Evolutionary conservation across 768 basidiomycete genomes (phyloP), one percentile per base, ranked within the genome.

Genomic region (Leccinum incarnatum): DNA sequence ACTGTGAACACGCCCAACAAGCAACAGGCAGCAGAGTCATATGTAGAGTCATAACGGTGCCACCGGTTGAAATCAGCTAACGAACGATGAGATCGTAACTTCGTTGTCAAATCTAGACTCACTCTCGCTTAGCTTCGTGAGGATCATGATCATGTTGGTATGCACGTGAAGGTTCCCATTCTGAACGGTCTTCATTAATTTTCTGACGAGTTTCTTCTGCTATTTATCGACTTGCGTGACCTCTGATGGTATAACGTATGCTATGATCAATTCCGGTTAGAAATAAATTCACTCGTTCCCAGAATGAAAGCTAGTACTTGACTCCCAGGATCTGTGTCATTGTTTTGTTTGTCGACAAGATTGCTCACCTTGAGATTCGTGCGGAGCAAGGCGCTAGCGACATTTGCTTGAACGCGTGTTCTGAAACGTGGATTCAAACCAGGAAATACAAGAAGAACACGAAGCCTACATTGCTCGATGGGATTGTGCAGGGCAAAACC

Each of bases 41-140:
- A 30, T 30, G 8, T 30, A 30, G 29, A 30, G 29, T 30, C 29
- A 30, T 30, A 30, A 30, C 29, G 29, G 29, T 30, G 29, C 29
- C 29, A 30, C 29, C 62, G 60, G 23, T 68, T 58, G 1, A 4
- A 19, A 11, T 0, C 3, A 29, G 52, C 29, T 30, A 30, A 30
- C 9, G 29, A 30, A 30, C 29, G 29, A 15, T 67, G 29, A 30
- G 29, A 30, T 30, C 88, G 62, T 58, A 95, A 95, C 57, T 85
- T 89, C 51, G 89, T 85, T 45, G 96, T 88, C 66, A 4, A 42
- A 36, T 17, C 4, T 17, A 30, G 2, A 40, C 61, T 25, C 15
- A 70, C 68, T 62, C 21, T 68, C 61, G 51, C 62, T 62, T 19
- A 69, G 53, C 15, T 62, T 63, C 40, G 68, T 5, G 29, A 70